phyloP scores from a whole-genome alignment of 495 filamentous ascomycete genomes.

The Lichenothelia convexa region DNA sequence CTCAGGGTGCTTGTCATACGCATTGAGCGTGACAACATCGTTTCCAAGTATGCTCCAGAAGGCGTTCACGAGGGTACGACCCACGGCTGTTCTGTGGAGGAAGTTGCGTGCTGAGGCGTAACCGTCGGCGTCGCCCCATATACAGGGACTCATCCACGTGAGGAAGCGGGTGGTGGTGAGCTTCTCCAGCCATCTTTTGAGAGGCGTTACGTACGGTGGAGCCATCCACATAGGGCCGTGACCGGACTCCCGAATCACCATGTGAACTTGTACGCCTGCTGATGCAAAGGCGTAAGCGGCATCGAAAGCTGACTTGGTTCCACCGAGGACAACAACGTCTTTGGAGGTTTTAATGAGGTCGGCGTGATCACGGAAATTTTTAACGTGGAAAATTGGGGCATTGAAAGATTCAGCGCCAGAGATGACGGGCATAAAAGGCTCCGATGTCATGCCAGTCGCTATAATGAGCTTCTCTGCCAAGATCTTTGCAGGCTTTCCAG shows the following conservation, averaged over 20 bases:
- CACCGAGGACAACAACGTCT: constrained; percentile 47
- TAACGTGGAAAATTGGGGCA: constrained; percentile 44
- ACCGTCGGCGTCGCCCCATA: constrained; percentile 40
- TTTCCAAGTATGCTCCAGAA: constrained; percentile 49
- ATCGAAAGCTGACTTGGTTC: constrained; percentile 62
- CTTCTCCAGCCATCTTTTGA: constrained; percentile 42
- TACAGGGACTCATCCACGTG: constrained; percentile 47
- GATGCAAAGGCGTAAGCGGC: constrained; percentile 50
- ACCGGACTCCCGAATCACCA: constrained; percentile 62
- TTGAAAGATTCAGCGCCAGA: constrained; percentile 31
- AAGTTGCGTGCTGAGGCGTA: constrained; percentile 29
- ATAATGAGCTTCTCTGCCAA: constrained; percentile 42
- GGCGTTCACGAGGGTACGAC: constrained; percentile 35
- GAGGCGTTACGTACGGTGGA: constrained; percentile 40
- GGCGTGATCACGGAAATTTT: constrained; percentile 32
- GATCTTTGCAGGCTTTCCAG: constrained; percentile 12
- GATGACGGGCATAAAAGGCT: constrained; percentile 35
- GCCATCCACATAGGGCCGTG: constrained; percentile 59
- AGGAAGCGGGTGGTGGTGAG: constrained; percentile 44
- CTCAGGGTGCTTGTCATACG: constrained; percentile 42
- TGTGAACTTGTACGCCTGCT: constrained; percentile 48
- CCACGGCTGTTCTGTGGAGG: constrained; percentile 48
- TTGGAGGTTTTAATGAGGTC: constrained; percentile 10
- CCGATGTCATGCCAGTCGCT: constrained; percentile 50
- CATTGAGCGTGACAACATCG: constrained; percentile 40